Evolutionary conservation across 2,329 filamentous ascomycete species (phyloP).

Genomic region (Pseudogymnoascus sp.): DNA sequence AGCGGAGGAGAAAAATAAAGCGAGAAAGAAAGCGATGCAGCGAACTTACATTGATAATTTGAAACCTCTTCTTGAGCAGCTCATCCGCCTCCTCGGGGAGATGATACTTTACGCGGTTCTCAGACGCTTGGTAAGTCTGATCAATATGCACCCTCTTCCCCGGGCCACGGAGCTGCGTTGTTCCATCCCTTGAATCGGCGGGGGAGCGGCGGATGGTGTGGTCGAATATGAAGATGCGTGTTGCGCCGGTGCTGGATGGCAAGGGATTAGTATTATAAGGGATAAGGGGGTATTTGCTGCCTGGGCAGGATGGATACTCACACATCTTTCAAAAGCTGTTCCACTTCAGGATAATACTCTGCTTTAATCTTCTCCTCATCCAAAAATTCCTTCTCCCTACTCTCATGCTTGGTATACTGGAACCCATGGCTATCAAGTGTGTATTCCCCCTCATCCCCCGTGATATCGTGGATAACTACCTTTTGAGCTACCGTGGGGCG

Average conservation of each 20-base stretch:
- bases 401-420: conserved; percentile 51
- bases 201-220: conserved; percentile 67
- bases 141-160: conserved; percentile 72
- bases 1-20: too few relatives aligned
- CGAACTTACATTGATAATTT: conserved; percentile 45
- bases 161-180: conserved; percentile 44
- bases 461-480: conserved; percentile 62
- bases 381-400: conserved; percentile 51
- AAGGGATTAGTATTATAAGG: background rate
- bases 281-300: conserved; percentile 35
- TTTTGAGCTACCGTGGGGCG: conserved; percentile 21
- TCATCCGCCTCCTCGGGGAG: conserved; percentile 40
- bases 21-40: background rate
- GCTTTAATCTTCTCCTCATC: conserved; percentile 60
- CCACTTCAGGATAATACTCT: conserved; percentile 77
- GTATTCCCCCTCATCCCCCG: conserved; percentile 59
- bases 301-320: conserved; percentile 45
- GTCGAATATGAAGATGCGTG: conserved; percentile 67
- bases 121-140: conserved; percentile 61
- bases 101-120: conserved; percentile 63
- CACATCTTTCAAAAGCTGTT: conserved; percentile 55
- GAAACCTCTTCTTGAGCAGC: conserved; percentile 41
- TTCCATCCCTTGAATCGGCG: conserved; percentile 38
- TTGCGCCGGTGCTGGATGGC: conserved; percentile 16
- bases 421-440: conserved; percentile 71